Evolutionary conservation across 2,329 filamentous ascomycete genomes (phyloP), one percentile per base, ranked within the genome.

Genomic region (Penicillium sp.): DNA sequence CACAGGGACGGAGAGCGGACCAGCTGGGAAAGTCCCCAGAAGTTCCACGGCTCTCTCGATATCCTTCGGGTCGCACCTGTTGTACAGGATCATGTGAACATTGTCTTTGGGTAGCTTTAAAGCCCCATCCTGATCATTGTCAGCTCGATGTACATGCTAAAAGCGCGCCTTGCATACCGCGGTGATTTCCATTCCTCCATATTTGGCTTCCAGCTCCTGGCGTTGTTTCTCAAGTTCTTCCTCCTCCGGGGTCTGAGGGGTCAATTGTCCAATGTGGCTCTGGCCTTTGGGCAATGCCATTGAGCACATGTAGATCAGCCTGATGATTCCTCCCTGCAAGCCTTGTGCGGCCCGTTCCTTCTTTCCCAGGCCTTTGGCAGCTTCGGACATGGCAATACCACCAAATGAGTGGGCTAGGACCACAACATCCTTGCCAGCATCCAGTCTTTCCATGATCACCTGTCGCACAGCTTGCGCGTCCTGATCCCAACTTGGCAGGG

Each of bases 321-420:
- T 50, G 13, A 61, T 13, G 3, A 70, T 59, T 5, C 60, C 60
- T 0, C 51, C 45, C 22, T 61, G 27, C 3, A 57, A 41, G 1
- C 63, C 64, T 42, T 64, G 49, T 8, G 56, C 53, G 5, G 56
- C 53, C n/a, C 66, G 54, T 3, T 47, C 56, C 10, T 56, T 44
- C 49, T 64, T 66, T 6, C 67, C 66, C 10, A 70, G 50, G 5
- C 66, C 68, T 31, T 70, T 68, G 14, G 64, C 64, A 9, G 57
- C 64, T 39, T 70, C 68, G 7, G 64, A 66, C 61, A 68, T 63
- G 7, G 66, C 54, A 7, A 72, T 48, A 1, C 70, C 70, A 3
- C 69, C 68, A 47, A 71, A 72, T 7, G 69, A 72, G 48, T 72
- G 70, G 6, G 57, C 67, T 16, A 72, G 18, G 1, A 65, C 44